Evolutionary conservation across 495 filamentous ascomycete species (phyloP).

Genomic region (Penicillium robsamsonii): DNA sequence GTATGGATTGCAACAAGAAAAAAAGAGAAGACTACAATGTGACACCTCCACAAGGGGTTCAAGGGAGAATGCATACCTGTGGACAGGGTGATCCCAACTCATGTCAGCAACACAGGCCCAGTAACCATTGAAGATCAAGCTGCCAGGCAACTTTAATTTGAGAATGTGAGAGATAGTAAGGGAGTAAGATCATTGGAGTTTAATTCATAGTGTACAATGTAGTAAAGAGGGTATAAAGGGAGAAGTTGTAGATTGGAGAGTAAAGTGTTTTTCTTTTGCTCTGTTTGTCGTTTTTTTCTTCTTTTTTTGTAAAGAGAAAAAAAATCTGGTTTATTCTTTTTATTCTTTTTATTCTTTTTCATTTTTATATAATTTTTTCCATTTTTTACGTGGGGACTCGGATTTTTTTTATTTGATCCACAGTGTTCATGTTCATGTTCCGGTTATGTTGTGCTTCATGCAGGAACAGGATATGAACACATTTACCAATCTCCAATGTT

Average conservation of each 20-base stretch:
- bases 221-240: background rate
- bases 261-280: constrained; percentile 45
- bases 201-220: constrained; percentile 1
- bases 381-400: constrained; percentile 19
- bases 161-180: constrained; percentile 28
- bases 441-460: background rate
- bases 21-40: background rate
- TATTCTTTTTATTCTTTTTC: constrained; percentile 11
- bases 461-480: constrained; percentile 1
- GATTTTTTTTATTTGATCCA: constrained; percentile 19
- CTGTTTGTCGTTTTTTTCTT: constrained; percentile 34
- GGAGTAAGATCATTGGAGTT: background rate
- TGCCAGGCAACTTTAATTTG: constrained; percentile 38
- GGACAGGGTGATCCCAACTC: constrained; percentile 72
- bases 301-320: constrained; percentile 9
- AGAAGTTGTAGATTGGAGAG: constrained; percentile 11
- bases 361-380: constrained; percentile 3
- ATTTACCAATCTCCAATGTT: too few species aligned
- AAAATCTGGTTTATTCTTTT: constrained; percentile 20
- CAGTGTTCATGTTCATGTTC: constrained; percentile 4
- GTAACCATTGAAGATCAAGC: constrained; percentile 44
- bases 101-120: constrained; percentile 53
- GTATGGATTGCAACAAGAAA: background rate
- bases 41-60: constrained; percentile 25
- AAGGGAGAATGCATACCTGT: constrained; percentile 57